phyloP scores from a whole-genome alignment of 148 eudicot genomes.

The Rhododendron kiyosumense region DNA sequence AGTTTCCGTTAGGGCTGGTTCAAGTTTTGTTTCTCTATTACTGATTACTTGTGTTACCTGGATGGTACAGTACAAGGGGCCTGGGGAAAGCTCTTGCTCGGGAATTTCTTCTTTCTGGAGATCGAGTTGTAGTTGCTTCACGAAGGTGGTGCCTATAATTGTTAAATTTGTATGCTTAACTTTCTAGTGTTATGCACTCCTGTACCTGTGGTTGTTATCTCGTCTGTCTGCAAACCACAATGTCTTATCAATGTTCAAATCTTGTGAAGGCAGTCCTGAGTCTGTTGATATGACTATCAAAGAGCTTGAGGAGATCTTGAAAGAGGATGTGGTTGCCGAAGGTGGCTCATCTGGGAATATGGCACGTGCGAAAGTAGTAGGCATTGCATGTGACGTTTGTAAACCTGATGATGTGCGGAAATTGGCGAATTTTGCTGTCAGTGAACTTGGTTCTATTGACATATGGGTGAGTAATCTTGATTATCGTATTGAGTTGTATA shows the following conservation, averaged over 20 bases:
- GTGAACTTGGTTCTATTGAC: constrained; percentile 80
- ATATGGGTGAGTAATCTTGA: constrained; percentile 69
- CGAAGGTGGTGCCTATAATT: constrained; percentile 58
- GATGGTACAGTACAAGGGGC: constrained; percentile 83
- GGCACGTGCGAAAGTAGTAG: constrained; percentile 75
- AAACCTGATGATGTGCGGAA: constrained; percentile 69
- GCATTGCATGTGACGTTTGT: constrained; percentile 89
- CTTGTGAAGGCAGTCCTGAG: constrained; percentile 52
- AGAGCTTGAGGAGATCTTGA: constrained; percentile 80
- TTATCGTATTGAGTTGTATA: background rate
- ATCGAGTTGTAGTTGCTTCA: constrained; percentile 85
- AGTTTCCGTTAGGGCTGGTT: background rate
- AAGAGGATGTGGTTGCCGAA: constrained; percentile 44
- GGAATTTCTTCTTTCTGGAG: constrained; percentile 96
- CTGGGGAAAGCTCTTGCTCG: constrained; percentile 98
- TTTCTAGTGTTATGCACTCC: background rate
- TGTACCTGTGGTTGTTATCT: background rate
- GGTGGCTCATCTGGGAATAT: constrained; percentile 37
- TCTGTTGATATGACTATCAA: constrained; percentile 76
- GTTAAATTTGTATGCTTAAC: background rate
- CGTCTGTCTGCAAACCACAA: constrained; percentile 11
- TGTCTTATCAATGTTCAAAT: constrained; percentile 14
- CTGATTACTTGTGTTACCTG: background rate
- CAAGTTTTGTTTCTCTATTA: background rate
- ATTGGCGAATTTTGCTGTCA: constrained; percentile 64